Conservation (phyloP, 164 flowering plant species). For the Aristolochia fimbriata region DNA sequence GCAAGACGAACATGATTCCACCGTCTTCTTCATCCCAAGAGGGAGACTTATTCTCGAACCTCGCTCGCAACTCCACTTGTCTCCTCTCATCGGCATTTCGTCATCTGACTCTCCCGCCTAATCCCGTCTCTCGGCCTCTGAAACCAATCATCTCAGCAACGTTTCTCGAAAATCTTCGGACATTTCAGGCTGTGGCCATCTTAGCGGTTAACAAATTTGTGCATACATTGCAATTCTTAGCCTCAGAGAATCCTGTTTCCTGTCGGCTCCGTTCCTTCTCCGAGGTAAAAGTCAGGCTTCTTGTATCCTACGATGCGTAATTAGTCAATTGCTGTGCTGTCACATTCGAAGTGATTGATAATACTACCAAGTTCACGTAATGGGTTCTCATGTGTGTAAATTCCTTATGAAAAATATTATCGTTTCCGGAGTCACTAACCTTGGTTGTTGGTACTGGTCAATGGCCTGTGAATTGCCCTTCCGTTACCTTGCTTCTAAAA, state of each 20-base stretch:
- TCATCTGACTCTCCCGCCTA: conserved; percentile 1
- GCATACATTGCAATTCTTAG: background rate
- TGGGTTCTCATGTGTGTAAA: background rate
- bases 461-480: background rate
- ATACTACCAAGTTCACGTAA: background rate
- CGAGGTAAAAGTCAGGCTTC: background rate
- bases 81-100: conserved; percentile 5
- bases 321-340: background rate
- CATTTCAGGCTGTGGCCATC: background rate
- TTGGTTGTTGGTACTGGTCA: background rate
- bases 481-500: background rate
- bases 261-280: background rate
- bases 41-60: background rate
- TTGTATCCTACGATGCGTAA: background rate
- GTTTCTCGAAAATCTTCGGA: background rate
- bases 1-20: background rate
- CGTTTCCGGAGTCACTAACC: background rate
- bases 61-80: background rate
- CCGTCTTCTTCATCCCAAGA: background rate
- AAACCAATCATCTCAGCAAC: background rate
- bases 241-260: background rate
- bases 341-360: background rate
- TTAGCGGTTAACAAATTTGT: background rate
- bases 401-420: background rate
- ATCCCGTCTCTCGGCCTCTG: background rate